These are phyloP conservation scores for Gonapodya sp. DNA, from an alignment of 192 early-diverging fungal species.

Conservation along the genomic window DNA sequence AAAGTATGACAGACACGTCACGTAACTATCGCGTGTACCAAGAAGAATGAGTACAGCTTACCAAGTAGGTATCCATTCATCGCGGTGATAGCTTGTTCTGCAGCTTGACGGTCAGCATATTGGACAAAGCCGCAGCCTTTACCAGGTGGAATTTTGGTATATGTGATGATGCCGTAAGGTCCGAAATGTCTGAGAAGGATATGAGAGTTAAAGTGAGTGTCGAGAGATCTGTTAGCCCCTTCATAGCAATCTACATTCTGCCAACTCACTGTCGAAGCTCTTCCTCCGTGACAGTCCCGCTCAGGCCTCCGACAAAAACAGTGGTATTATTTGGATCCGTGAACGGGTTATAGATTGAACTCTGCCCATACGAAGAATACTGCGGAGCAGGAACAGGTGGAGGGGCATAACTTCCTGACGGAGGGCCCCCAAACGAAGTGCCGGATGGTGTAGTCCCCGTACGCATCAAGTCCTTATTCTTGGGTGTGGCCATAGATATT, in stretches of 20 bases:
- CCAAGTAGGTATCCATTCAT: conserved; percentile 86
- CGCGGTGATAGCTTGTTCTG: conserved; percentile 81
- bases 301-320: conserved; percentile 92
- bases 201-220: neutral
- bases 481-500: conserved; percentile 76
- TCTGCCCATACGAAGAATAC: neutral
- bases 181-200: conserved; percentile 50
- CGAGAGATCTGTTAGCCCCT: neutral
- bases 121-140: conserved; percentile 96
- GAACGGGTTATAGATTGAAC: neutral
- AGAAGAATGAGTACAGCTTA: conserved; percentile 4
- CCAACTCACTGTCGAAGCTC: conserved; percentile 51
- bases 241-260: neutral
- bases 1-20: conserved; percentile 1
- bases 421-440: neutral
- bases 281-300: conserved; percentile 67
- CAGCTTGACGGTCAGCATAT: conserved; percentile 68
- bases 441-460: neutral
- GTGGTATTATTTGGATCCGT: conserved; percentile 87
- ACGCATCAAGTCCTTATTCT: conserved; percentile 19
- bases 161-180: conserved; percentile 81
- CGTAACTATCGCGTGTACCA: neutral
- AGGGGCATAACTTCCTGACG: neutral
- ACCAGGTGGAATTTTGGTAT: conserved; percentile 92
- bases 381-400: neutral